Base-by-base conservation (phyloP, 805 yeast species). In the Blastobotrys peoriensis region DNA sequence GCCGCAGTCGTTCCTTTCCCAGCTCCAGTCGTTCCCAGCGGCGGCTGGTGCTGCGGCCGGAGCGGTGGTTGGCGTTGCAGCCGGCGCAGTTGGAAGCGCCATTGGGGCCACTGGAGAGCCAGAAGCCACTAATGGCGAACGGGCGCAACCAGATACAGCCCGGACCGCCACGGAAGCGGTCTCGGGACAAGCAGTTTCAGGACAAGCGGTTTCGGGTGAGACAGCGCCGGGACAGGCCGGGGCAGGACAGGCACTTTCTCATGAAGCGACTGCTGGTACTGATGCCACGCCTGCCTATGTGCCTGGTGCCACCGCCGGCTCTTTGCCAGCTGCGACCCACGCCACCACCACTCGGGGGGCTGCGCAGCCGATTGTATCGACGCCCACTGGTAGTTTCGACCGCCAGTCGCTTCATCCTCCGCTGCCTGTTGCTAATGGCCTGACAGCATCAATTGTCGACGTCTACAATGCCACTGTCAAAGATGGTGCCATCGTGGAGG, bases 361-460 rank as follows among this genome's bases (percentile, higher is more conserved):
- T 33, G 20, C 21, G 35, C 25, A 28, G 36, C 23, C 44, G 40
- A 20, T 41, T 43, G 23, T 6, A 18, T 13, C n/a, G 13, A 23
- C 30, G 41, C 35, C 44, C 15, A 25, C 41, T 9, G 33, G 43
- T 15, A 30, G 38, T 5, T 16, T 46, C 2, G 33, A 37, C 13
- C 48, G 49, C 19, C 15, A 49, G 5, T 36, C 49, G 19, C 52
- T 35, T 34, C 60, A 54, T 49, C 66, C 66, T 9, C 54, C 55
- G 8, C 50, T 60, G 39, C 64, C 64, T 4, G 33, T 25, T 3
- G 37, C 36, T 2, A 30, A 51, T 3, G 49, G 33, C 18, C 50
- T 91, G 53, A 86, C 82, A 55, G 80, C 89, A 2, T 83, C 94
- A 38, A 69, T 88, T 51, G 89, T 93, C n/a, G 98, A 91, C 66